Percentiles rank a stretch among this genome's conserved stretches.
Conservation (phyloP, 148 eudicot species). For the Cornus suecica region DNA sequence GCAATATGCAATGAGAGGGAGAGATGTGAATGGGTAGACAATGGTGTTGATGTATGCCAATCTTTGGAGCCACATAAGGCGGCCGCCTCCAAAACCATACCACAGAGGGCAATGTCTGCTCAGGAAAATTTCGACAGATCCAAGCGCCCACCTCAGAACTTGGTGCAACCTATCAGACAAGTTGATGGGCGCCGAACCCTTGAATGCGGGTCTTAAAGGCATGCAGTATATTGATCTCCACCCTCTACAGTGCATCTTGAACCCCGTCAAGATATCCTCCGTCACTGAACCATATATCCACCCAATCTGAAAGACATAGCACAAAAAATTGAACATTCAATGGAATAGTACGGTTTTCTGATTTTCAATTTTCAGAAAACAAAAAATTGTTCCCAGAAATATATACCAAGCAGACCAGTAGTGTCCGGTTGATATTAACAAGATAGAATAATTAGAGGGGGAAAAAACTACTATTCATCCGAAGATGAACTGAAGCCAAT, state of each 20-base stretch:
- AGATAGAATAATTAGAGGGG: no score
- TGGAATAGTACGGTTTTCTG: no score
- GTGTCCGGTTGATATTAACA: no score
- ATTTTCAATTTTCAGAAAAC: no score
- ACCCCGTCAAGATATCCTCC: constrained; percentile 91
- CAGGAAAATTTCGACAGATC: constrained; percentile 92
- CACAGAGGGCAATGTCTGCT: constrained; percentile 98
- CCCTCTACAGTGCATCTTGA: constrained; percentile 99
- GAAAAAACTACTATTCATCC: no score
- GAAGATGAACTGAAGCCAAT: background rate
- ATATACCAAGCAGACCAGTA: no score
- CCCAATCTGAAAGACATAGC: constrained; percentile 64
- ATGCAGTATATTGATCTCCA: constrained; percentile 99
- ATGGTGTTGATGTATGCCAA: constrained; percentile 94
- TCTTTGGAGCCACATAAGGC: constrained; percentile 96
- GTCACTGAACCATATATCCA: constrained; percentile 99
- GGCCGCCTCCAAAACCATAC: constrained; percentile 95
- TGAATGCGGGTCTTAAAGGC: constrained; percentile 97
- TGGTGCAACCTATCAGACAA: constrained; percentile 96
- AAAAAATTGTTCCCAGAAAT: no score
- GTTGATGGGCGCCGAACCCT: constrained; percentile 98
- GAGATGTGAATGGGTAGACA: constrained; percentile 91
- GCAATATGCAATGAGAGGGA: constrained; percentile 91
- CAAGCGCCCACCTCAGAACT: constrained; percentile 96
- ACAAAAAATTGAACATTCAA: background rate